These are phyloP conservation scores for Homolaphlyctis polyrhiza DNA, from an alignment of 371 early-diverging fungal species.

Conservation along the genomic window DNA sequence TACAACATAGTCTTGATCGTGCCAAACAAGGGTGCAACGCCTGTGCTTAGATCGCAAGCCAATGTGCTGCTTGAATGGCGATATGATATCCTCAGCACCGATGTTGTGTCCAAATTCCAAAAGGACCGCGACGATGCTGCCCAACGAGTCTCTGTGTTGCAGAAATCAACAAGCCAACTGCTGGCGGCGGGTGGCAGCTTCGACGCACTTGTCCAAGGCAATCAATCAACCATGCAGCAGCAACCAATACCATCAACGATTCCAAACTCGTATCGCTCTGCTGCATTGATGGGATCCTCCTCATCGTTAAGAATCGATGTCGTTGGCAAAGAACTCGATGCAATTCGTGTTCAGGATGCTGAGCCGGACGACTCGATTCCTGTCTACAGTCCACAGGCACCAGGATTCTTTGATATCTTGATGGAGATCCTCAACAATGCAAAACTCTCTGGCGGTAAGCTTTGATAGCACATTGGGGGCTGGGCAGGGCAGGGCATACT, in stretches of 20 bases:
- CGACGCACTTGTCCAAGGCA: neutral
- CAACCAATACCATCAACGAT: neutral
- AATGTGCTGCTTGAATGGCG: conserved; percentile 17
- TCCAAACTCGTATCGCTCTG: neutral
- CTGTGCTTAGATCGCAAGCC: conserved; percentile 14
- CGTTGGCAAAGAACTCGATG: neutral
- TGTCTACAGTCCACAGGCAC: conserved; percentile 9
- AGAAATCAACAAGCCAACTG: neutral
- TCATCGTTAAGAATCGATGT: neutral
- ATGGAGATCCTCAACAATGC: conserved; percentile 10
- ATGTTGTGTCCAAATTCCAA: conserved; percentile 4
- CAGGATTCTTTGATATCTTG: conserved; percentile 18
- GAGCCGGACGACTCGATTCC: neutral
- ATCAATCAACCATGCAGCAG: neutral
- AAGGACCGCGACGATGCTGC: neutral
- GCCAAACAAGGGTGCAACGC: conserved; percentile 17
- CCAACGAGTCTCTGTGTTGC: neutral
- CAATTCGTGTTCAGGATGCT: no score
- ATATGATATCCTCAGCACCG: conserved; percentile 16
- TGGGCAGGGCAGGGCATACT: no score
- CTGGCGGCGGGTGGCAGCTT: neutral
- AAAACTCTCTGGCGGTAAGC: neutral
- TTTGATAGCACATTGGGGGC: no score
- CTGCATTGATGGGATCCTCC: neutral
- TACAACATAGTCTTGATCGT: conserved; percentile 21